Conservation (phyloP, 768 basidiomycete species). For the Boletus tylopilopsis region DNA sequence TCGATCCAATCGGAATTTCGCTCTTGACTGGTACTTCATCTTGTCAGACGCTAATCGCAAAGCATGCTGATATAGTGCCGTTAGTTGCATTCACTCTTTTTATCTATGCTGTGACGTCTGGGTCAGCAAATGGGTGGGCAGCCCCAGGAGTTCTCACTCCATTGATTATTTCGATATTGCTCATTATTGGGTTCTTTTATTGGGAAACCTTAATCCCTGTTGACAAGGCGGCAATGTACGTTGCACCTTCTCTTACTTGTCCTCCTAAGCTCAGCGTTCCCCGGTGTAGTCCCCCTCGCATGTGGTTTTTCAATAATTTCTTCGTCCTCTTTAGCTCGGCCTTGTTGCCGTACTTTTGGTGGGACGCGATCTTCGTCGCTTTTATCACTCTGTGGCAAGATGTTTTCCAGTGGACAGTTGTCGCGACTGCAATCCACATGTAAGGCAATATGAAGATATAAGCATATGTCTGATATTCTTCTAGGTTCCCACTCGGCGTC, state of each 20-base stretch:
- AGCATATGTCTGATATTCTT: background rate
- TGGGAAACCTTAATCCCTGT: slow-evolving; percentile 43
- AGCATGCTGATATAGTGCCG: background rate
- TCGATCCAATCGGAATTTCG: slow-evolving; percentile 39
- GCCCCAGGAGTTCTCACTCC: slow-evolving; percentile 42
- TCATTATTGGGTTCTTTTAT: slow-evolving; percentile 44
- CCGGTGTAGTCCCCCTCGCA: slow-evolving; percentile 35
- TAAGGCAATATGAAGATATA: too few relatives aligned
- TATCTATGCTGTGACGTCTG: slow-evolving; percentile 43
- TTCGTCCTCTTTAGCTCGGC: slow-evolving; percentile 36
- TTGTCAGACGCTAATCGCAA: background rate
- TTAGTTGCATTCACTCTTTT: slow-evolving; percentile 37
- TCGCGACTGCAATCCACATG: slow-evolving; percentile 40
- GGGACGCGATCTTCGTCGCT: slow-evolving; percentile 32
- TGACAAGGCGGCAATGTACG: slow-evolving; percentile 42
- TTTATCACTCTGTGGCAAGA: slow-evolving; percentile 40
- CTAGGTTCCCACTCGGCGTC: slow-evolving; percentile 41
- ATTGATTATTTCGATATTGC: slow-evolving; percentile 42
- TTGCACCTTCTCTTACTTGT: background rate
- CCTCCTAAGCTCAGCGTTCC: background rate
- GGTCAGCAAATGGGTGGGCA: slow-evolving; percentile 48
- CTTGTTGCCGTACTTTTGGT: slow-evolving; percentile 42
- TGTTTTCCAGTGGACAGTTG: slow-evolving; percentile 40
- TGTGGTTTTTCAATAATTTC: slow-evolving; percentile 42
- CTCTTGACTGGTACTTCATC: slow-evolving; percentile 33